phyloP scores from a whole-genome alignment of 495 filamentous ascomycete genomes.

The Talaromyces adpressus region DNA sequence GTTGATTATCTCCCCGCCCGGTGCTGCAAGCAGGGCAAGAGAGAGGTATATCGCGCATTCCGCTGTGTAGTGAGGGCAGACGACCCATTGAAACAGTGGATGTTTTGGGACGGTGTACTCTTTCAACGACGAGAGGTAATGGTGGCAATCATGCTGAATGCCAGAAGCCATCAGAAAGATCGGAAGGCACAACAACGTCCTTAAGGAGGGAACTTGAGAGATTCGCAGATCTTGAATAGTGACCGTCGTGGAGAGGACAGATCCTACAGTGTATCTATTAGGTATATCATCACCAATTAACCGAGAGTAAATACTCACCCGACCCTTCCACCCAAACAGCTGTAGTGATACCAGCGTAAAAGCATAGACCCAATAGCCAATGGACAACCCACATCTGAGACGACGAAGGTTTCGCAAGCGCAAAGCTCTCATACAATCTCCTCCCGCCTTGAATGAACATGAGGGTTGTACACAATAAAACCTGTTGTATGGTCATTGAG shows the following conservation, averaged over 20 bases:
- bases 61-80: constrained; percentile 89
- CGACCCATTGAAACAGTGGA: constrained; percentile 58
- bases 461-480: constrained; percentile 59
- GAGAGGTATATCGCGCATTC: constrained; percentile 80
- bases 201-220: constrained; percentile 43
- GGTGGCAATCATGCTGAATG: constrained; percentile 75
- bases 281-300: neutral
- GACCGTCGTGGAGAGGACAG: constrained; percentile 21
- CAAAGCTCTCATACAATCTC: constrained; percentile 64
- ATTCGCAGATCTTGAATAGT: constrained; percentile 27
- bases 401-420: constrained; percentile 56
- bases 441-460: constrained; percentile 68
- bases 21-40: constrained; percentile 69
- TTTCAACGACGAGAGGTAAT: constrained; percentile 68
- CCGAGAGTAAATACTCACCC: constrained; percentile 39
- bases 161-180: constrained; percentile 69
- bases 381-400: constrained; percentile 77
- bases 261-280: constrained; percentile 16
- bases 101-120: constrained; percentile 77
- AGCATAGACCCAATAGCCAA: constrained; percentile 70
- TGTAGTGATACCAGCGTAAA: constrained; percentile 66
- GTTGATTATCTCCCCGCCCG: constrained; percentile 55
- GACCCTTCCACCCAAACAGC: constrained; percentile 84
- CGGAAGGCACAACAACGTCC: constrained; percentile 52
- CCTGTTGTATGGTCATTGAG: constrained; percentile 58